These are phyloP conservation scores for Apiospora sp. DNA, from an alignment of 2,329 filamentous ascomycete genomes.

Conservation along the genomic window DNA sequence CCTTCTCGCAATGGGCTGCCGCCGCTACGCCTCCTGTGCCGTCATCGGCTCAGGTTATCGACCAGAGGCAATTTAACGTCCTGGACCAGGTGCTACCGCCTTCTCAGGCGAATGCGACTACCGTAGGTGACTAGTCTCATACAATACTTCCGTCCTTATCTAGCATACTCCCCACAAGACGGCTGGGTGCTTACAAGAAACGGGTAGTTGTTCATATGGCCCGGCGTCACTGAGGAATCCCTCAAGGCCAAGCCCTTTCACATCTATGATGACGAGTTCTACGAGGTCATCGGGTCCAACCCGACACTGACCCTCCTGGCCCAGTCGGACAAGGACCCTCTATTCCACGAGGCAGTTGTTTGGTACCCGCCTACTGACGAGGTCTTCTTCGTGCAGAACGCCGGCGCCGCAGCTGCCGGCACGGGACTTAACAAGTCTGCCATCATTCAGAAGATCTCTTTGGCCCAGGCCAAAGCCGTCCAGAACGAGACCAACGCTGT, in stretches of 20 bases:
- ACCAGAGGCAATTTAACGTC: slow-evolving; percentile 54
- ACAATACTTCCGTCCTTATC: not conserved
- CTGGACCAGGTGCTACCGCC: slow-evolving; percentile 49
- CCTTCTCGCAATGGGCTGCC: slow-evolving; percentile 21
- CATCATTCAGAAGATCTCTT: slow-evolving; percentile 58
- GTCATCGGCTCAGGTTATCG: slow-evolving; percentile 50
- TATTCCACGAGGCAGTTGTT: slow-evolving; percentile 64
- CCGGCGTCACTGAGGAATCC: slow-evolving; percentile 48
- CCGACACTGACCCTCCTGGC: slow-evolving; percentile 60
- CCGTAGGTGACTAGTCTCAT: slow-evolving; percentile 38
- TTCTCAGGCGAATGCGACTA: slow-evolving; percentile 45
- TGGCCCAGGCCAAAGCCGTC: slow-evolving; percentile 52
- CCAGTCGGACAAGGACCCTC: slow-evolving; percentile 50
- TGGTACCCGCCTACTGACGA: slow-evolving; percentile 60
- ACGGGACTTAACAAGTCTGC: slow-evolving; percentile 60
- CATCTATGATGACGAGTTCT: slow-evolving; percentile 60
- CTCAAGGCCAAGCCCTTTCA: slow-evolving; percentile 51
- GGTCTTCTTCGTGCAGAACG: slow-evolving; percentile 63
- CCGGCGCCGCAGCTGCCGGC: slow-evolving; percentile 54
- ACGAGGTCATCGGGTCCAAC: slow-evolving; percentile 55
- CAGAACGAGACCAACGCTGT: slow-evolving; percentile 47
- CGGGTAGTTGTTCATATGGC: slow-evolving; percentile 52
- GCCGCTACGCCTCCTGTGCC: slow-evolving; percentile 33
- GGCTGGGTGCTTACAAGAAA: slow-evolving; percentile 22
- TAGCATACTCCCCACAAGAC: not conserved